Evolutionary conservation across 2,329 filamentous ascomycete species (phyloP).

Genomic region (Paraconiothyrium brasiliense): DNA sequence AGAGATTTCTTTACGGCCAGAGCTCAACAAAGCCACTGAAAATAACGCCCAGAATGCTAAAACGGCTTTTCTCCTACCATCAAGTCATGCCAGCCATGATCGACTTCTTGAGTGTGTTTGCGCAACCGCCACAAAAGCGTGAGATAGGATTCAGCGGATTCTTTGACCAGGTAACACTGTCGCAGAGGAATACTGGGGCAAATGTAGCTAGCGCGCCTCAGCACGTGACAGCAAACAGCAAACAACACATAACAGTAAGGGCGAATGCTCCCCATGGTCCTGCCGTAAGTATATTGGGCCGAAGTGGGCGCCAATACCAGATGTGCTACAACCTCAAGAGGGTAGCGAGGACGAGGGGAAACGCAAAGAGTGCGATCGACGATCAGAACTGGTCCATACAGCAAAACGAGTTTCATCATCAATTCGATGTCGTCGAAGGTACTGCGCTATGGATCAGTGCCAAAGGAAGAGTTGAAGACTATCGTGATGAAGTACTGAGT

Average conservation of each 20-base stretch:
- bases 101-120: neutral
- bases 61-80: neutral
- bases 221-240: neutral
- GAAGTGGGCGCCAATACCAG: conserved; percentile 50
- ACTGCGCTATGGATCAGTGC: conserved; percentile 55
- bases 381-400: conserved; percentile 48
- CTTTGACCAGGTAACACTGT: neutral
- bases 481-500: neutral
- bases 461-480: conserved; percentile 36
- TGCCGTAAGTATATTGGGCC: conserved; percentile 32
- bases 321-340: conserved; percentile 50
- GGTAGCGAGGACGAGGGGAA: conserved; percentile 27
- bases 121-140: neutral
- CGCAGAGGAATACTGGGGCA: neutral
- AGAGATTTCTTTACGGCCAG: neutral
- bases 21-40: neutral
- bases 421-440: conserved; percentile 50
- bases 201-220: neutral
- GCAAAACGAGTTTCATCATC: conserved; percentile 52
- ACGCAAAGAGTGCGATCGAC: conserved; percentile 7
- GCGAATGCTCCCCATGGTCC: neutral
- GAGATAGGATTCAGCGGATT: neutral
- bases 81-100: neutral
- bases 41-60: neutral
- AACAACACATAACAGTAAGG: neutral